Evolutionary conservation across 768 basidiomycete species (phyloP), one percentile per base, ranked within the genome.

Genomic region (Lentinula detonsa): DNA sequence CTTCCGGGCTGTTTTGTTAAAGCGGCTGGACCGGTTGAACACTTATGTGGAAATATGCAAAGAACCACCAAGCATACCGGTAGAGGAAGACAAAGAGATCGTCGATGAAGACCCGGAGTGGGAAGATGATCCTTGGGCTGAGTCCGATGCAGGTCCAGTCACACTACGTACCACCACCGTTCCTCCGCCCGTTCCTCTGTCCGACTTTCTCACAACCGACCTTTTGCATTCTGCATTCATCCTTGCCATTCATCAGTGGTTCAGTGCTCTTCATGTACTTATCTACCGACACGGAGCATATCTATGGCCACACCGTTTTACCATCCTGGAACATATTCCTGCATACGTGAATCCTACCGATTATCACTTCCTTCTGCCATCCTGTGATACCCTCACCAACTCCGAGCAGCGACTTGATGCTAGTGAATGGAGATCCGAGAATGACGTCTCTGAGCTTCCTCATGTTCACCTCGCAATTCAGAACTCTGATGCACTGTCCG

Each of bases 71-170:
- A 62, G 63, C 9, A 65, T 68, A 35, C 62, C 66, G 37, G 68
- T 61, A 5, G 67, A 69, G 43, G 74, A 72, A 7, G 70, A 73
- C 11, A 77, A 79, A 10, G 73, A 72, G 9, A 84, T 86, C 57
- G 79, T 80, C 59, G 76, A 78, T 21, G 39, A 21, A 43, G 78
- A 79, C 59, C 84, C 84, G 45, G 88, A 87, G 56, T 90, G 88
- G 89, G 84, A 85, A 65, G 90, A 88, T 65, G 88, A 91, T 69
- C 88, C 90, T 11, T 91, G 89, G 88, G 85, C 77, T 40, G 87
- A 91, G 50, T 72, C 77, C 0, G 73, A 75, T 49, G 68, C 68
- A 23, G 64, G 66, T 15, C 61, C 70, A 43, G 60, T 57, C 8
- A 7, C 65, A 5, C 50, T 66, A 57, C 53, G 61, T 46, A 57